Evolutionary conservation across 2,329 filamentous ascomycete genomes (phyloP).

Genomic region (Verticillium nonalfalfae): DNA sequence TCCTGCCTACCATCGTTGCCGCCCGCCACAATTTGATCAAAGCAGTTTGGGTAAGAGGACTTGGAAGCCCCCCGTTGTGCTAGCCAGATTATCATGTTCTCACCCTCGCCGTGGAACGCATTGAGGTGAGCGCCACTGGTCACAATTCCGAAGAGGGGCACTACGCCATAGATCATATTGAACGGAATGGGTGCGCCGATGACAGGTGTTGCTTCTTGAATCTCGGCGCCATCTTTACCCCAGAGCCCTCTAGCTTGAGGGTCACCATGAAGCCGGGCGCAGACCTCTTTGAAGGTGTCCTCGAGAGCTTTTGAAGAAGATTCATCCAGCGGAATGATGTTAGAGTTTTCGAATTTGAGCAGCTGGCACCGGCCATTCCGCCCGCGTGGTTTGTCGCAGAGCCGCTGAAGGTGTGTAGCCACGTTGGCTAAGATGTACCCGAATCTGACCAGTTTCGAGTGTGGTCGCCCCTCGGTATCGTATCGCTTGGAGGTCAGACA

Average conservation of each 20-base stretch:
- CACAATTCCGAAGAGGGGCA: not conserved
- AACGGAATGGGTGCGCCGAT: not conserved
- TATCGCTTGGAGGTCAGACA: not conserved
- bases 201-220: not conserved
- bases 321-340: not conserved
- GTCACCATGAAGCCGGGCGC: not conserved
- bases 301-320: not conserved
- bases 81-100: not conserved
- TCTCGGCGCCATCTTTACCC: not conserved
- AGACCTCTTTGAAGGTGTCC: not conserved
- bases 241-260: not conserved
- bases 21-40: not conserved
- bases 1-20: not conserved
- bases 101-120: not conserved
- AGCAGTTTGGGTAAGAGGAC: not conserved
- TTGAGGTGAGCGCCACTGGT: not conserved
- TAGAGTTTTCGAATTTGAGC: not conserved
- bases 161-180: not conserved
- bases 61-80: not conserved
- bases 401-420: not conserved
- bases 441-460: not conserved
- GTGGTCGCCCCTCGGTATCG: not conserved
- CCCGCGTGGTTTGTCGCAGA: not conserved
- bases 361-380: not conserved
- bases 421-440: not conserved